phyloP scores from a whole-genome alignment of 352 stramenopile genomes.

The Pythium utonaiense region DNA sequence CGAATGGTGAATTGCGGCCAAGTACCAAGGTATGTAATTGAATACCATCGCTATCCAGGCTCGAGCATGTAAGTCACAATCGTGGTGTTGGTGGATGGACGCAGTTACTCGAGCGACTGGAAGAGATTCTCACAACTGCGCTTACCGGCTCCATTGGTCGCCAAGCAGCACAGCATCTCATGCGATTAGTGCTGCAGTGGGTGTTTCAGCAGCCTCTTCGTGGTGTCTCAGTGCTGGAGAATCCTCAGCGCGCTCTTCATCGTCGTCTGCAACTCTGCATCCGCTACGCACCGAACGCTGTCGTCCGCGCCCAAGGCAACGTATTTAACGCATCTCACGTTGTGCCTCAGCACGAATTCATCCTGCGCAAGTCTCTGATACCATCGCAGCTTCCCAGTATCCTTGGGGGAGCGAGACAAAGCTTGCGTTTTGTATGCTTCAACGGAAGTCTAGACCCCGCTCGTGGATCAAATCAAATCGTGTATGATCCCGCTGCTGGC shows the following conservation, averaged over 20 bases:
- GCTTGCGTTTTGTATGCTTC: conserved; percentile 43
- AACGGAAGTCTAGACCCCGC: conserved; percentile 31
- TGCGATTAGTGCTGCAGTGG: conserved; percentile 47
- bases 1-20: neutral
- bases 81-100: neutral
- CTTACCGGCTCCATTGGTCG: conserved; percentile 36
- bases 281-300: conserved; percentile 25
- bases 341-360: conserved; percentile 38
- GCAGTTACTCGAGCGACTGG: neutral
- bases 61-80: neutral
- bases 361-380: conserved; percentile 52
- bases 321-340: conserved; percentile 36
- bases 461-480: conserved; percentile 36
- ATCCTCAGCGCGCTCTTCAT: conserved; percentile 20
- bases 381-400: conserved; percentile 36
- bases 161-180: conserved; percentile 27
- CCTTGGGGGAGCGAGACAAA: neutral
- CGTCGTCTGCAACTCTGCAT: conserved; percentile 33
- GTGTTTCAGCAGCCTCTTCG: conserved; percentile 22
- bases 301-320: conserved; percentile 21
- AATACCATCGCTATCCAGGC: no score
- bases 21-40: neutral
- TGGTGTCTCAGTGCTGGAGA: neutral
- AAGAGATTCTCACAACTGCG: conserved; percentile 32
- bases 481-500: neutral